phyloP scores from a whole-genome alignment of 306 rosid species.

The Dicorynia guianensis region DNA sequence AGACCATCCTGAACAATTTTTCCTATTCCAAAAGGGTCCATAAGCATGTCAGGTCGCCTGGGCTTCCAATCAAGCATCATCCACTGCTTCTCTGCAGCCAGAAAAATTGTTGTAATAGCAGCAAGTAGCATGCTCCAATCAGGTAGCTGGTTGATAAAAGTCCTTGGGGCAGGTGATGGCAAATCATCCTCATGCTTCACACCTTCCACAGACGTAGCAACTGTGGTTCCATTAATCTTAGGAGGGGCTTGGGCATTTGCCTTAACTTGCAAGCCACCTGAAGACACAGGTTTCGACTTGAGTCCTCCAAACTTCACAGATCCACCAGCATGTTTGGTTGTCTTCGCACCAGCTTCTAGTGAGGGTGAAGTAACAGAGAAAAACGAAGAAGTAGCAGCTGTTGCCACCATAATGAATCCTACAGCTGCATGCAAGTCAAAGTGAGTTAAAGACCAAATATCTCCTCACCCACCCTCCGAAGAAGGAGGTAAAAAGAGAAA shows the following conservation, averaged over 20 bases:
- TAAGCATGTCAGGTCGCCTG: slow-evolving; percentile 86
- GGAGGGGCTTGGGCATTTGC: slow-evolving; percentile 92
- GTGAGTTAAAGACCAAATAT: slow-evolving; percentile 31
- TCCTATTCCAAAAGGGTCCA: slow-evolving; percentile 93
- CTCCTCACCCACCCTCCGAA: slow-evolving; percentile 30
- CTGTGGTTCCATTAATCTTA: slow-evolving; percentile 79
- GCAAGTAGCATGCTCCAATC: slow-evolving; percentile 99
- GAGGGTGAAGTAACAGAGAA: slow-evolving; percentile 71
- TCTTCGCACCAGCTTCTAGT: slow-evolving; percentile 57
- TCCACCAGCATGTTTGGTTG: slow-evolving; percentile 58
- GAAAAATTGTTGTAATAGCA: slow-evolving; percentile 95
- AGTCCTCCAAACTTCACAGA: slow-evolving; percentile 57
- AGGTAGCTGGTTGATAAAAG: slow-evolving; percentile 94
- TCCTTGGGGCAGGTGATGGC: slow-evolving; percentile 75
- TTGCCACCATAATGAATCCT: slow-evolving; percentile 82
- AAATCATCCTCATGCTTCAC: slow-evolving; percentile 65
- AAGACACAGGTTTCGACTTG: slow-evolving; percentile 63
- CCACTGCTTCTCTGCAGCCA: slow-evolving; percentile 99
- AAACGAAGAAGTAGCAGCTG: slow-evolving; percentile 79
- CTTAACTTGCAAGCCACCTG: slow-evolving; percentile 80
- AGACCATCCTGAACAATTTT: slow-evolving; percentile 96
- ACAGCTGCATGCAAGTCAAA: slow-evolving; percentile 37
- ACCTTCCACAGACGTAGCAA: slow-evolving; percentile 64
- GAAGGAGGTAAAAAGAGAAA: not conserved
- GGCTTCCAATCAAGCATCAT: slow-evolving; percentile 99